Evolutionary conservation across 2,329 filamentous ascomycete genomes (phyloP).

Genomic region (Calonectria fujianensis): DNA sequence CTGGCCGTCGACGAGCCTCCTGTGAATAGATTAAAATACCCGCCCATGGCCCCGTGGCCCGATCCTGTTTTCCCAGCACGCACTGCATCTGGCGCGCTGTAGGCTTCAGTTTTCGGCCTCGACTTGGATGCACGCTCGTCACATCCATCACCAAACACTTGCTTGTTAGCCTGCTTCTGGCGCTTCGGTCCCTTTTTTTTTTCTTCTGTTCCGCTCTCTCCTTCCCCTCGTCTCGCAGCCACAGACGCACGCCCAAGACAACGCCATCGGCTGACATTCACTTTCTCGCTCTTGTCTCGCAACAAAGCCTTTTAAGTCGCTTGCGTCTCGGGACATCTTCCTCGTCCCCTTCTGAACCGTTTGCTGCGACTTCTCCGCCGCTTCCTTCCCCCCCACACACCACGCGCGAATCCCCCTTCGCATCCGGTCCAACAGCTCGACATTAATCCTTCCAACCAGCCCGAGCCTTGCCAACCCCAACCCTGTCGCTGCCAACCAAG

Average conservation of each 20-base stretch:
- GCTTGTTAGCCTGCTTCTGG: constrained; percentile 31
- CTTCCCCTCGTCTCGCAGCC: constrained; percentile 26
- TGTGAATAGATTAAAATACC: constrained; percentile 36
- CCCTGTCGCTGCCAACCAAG: constrained; percentile 27
- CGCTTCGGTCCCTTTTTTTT: constrained; percentile 31
- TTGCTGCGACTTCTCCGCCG: constrained; percentile 35
- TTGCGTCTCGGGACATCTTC: constrained; percentile 7
- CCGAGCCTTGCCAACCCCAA: constrained; percentile 24
- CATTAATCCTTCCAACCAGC: constrained; percentile 32
- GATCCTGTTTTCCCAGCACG: constrained; percentile 24
- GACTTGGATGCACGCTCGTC: constrained; percentile 22
- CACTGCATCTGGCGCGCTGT: constrained; percentile 23
- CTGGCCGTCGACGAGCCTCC: constrained; percentile 7
- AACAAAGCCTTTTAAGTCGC: constrained; percentile 25
- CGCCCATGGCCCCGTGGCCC: constrained; percentile 33
- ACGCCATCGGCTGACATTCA: constrained; percentile 34
- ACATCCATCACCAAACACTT: constrained; percentile 20
- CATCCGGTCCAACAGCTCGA: constrained; percentile 16
- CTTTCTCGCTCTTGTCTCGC: constrained; percentile 18
- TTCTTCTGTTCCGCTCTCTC: neutral
- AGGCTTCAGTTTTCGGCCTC: constrained; percentile 28
- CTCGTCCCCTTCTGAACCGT: constrained; percentile 29
- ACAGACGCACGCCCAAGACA: constrained; percentile 37
- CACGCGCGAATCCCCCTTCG: constrained; percentile 19
- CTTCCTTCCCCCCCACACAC: constrained; percentile 34